phyloP scores from a whole-genome alignment of 2,329 filamentous ascomycete species.

The Arthrinium phaeospermum region DNA sequence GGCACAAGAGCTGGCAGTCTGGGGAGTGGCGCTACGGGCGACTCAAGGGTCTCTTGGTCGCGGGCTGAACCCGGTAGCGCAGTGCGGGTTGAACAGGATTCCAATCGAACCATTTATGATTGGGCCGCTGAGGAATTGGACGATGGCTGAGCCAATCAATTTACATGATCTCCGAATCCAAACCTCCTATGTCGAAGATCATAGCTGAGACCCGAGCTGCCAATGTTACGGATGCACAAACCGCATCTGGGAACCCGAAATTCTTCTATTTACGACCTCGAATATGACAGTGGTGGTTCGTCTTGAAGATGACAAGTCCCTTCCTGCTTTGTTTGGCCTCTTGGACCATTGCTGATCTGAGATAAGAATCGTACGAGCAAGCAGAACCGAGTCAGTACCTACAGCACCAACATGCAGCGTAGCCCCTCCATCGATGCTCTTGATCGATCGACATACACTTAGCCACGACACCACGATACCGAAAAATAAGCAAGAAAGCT shows the following conservation, averaged over 20 bases:
- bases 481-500: not conserved
- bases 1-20: not conserved
- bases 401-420: not conserved
- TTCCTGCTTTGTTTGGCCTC: not conserved
- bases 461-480: not conserved
- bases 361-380: not conserved
- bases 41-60: not conserved
- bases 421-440: not conserved
- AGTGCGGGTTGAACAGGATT: not conserved
- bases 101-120: not conserved
- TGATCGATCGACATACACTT: not conserved
- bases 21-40: not conserved
- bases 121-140: not conserved
- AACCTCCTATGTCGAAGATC: constrained; percentile 7
- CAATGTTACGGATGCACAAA: not conserved
- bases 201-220: not conserved
- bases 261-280: not conserved
- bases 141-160: not conserved
- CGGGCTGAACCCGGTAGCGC: not conserved
- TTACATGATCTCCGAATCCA: constrained; percentile 11
- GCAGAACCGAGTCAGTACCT: not conserved
- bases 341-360: not conserved
- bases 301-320: not conserved
- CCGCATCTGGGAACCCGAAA: not conserved
- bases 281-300: not conserved